Base-by-base conservation (phyloP, 306 rosid species). In the Pyrus pyrifolia region DNA sequence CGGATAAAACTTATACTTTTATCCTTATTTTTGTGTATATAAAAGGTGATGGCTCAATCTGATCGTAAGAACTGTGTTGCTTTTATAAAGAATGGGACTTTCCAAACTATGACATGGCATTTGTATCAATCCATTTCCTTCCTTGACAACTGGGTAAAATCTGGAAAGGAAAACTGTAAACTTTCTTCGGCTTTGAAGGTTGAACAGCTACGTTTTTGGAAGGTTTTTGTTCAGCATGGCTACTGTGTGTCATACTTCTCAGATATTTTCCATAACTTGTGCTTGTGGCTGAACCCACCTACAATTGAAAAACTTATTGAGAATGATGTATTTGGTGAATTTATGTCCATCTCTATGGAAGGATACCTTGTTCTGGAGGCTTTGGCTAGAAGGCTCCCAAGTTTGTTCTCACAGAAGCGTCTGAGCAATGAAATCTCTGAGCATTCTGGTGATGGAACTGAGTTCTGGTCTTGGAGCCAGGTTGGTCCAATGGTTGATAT, bases 401-500 rank as follows among this genome's bases (percentile, higher is more conserved):
- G 82, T 78, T 75, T 88, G 75, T 91, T 85, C 85, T 78, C 91
- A 42, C 91, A 89, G 86, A 84, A 76, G 76, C 58, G 74, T 81
- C 71, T 51, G 78, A 78, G 78, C 76, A 83, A 77, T 81, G 82
- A 82, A 58, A 68, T 65, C 22, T 73, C 76, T 2, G 82, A 86
- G 75, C 68, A 72, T 52, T 33, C 79, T 83, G 88, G 74, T 70
- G 77, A 84, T 77, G 87, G 84, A 30, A 49, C 79, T 38, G 97
- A 90, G 85, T 42, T 84, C 70, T 95, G 99, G 99, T 86, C 97
- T 77, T 95, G 99, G 97, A 89, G 90, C 77, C 90, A 86, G 82
- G 97, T 81, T 76, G 81, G 87, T 82, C 99, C 99, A 74, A 87
- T 95, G 95, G 91, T 95, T 86, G 92, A 92, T 78, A 83, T 85